phyloP scores from a whole-genome alignment of 495 filamentous ascomycete genomes.

The Hapsidospora chrysogenum region DNA sequence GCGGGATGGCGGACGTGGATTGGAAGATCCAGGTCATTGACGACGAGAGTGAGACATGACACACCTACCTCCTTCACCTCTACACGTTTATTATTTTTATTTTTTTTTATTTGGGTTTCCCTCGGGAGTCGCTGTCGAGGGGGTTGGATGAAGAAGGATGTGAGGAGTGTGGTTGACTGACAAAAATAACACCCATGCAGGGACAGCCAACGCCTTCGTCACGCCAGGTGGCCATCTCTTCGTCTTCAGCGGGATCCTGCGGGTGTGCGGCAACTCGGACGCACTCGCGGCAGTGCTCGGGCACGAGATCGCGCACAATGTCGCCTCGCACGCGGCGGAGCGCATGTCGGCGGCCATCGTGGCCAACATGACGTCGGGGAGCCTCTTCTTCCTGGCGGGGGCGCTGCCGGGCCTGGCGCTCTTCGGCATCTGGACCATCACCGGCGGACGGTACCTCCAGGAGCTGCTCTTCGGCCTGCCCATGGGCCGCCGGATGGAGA shows the following conservation, averaged over 20 bases:
- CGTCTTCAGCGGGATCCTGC: slow-evolving; percentile 71
- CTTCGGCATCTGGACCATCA: slow-evolving; percentile 4
- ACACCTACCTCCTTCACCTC: slow-evolving; percentile 5
- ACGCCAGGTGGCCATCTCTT: slow-evolving; percentile 89
- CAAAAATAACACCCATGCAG: slow-evolving; percentile 1
- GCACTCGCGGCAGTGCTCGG: slow-evolving; percentile 73
- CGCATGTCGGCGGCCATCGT: slow-evolving; percentile 48
- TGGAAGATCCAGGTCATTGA: slow-evolving; percentile 86
- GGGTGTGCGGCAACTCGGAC: slow-evolving; percentile 51
- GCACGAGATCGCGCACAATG: slow-evolving; percentile 88
- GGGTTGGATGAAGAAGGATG: too few relatives aligned
- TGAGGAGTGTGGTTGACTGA: too few relatives aligned
- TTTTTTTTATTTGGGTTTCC: neutral
- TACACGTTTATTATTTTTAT: neutral
- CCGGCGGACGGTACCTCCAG: slow-evolving; percentile 26
- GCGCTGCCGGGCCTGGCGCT: slow-evolving; percentile 25
- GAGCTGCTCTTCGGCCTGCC: slow-evolving; percentile 52
- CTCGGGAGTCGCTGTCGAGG: too few relatives aligned
- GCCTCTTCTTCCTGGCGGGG: slow-evolving; percentile 30
- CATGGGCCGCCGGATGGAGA: slow-evolving; percentile 46
- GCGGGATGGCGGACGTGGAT: slow-evolving; percentile 36
- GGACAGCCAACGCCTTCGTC: slow-evolving; percentile 65
- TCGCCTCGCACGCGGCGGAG: slow-evolving; percentile 69
- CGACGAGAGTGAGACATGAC: slow-evolving; percentile 24
- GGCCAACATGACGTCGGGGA: slow-evolving; percentile 34